phyloP scores from a whole-genome alignment of 169 alveolate genomes.

The Amoebophrya sp. region DNA sequence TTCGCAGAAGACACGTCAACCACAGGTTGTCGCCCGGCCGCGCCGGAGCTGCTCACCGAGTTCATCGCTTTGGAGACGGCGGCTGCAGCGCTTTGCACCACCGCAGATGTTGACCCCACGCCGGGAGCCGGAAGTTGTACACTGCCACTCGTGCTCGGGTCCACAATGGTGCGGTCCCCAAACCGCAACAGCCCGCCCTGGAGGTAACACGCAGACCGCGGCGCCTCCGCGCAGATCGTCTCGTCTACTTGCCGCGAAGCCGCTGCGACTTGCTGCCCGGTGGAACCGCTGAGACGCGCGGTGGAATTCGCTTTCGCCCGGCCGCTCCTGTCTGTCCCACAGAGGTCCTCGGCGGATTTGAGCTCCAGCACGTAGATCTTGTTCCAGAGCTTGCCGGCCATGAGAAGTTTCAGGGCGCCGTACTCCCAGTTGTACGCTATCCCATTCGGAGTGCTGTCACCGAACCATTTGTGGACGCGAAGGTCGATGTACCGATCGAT shows the following conservation, averaged over 20 bases:
- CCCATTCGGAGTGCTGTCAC: conserved; percentile 6
- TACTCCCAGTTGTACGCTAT: background rate
- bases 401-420: background rate
- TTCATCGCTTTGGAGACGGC: too few species aligned
- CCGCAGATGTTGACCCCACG: too few species aligned
- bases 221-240: background rate
- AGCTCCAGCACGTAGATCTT: background rate
- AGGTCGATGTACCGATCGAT: background rate
- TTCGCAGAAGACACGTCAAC: too few species aligned
- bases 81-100: too few species aligned
- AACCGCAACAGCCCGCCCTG: background rate
- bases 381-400: background rate
- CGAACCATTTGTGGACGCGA: background rate
- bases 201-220: background rate
- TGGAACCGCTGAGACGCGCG: too few species aligned
- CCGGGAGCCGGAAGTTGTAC: too few species aligned
- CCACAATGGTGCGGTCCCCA: too few species aligned
- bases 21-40: too few species aligned
- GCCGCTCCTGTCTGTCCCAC: background rate
- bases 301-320: too few species aligned
- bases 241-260: background rate
- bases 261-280: too few species aligned
- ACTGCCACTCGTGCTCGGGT: too few species aligned
- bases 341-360: background rate
- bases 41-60: too few species aligned